Evolutionary conservation across 371 early-diverging fungal species (phyloP).

Genomic region (Vairimorpha necatrix): DNA sequence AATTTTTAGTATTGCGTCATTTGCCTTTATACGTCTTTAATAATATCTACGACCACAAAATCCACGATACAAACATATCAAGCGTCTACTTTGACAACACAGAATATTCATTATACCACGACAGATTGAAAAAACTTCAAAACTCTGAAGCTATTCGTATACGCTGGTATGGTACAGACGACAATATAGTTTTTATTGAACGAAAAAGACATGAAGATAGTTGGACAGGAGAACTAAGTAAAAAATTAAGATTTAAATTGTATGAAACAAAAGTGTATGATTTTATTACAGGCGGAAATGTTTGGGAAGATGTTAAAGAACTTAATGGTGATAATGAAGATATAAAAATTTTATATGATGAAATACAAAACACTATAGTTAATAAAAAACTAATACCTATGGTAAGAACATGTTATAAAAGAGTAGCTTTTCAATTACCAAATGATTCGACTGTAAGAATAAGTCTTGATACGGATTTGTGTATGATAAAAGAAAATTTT

Average conservation of each 20-base stretch:
- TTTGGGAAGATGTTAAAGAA: slow-evolving; percentile 70
- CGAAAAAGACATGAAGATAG: slow-evolving; percentile 91
- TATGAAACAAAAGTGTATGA: slow-evolving; percentile 83
- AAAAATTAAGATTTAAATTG: slow-evolving; percentile 84
- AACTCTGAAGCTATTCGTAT: slow-evolving; percentile 81
- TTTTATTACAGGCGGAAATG: slow-evolving; percentile 74
- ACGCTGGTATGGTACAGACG: slow-evolving; percentile 75
- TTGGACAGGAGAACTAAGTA: slow-evolving; percentile 80
- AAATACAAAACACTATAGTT: slow-evolving; percentile 74
- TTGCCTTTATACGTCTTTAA: slow-evolving; percentile 80
- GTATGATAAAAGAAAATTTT: slow-evolving; percentile 78
- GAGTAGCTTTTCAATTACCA: slow-evolving; percentile 96
- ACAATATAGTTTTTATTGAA: slow-evolving; percentile 81
- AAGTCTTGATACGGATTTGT: slow-evolving; percentile 88
- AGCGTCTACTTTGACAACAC: slow-evolving; percentile 91
- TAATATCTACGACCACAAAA: slow-evolving; percentile 64
- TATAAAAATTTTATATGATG: slow-evolving; percentile 70
- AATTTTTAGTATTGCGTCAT: slow-evolving; percentile 78
- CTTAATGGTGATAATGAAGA: slow-evolving; percentile 70
- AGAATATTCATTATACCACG: slow-evolving; percentile 77
- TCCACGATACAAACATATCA: slow-evolving; percentile 81
- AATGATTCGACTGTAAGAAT: slow-evolving; percentile 93
- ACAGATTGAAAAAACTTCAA: slow-evolving; percentile 80
- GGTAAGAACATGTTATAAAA: slow-evolving; percentile 87
- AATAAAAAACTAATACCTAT: slow-evolving; percentile 74